phyloP scores from a whole-genome alignment of 345 rosid species.

The Triadica sebifera region DNA sequence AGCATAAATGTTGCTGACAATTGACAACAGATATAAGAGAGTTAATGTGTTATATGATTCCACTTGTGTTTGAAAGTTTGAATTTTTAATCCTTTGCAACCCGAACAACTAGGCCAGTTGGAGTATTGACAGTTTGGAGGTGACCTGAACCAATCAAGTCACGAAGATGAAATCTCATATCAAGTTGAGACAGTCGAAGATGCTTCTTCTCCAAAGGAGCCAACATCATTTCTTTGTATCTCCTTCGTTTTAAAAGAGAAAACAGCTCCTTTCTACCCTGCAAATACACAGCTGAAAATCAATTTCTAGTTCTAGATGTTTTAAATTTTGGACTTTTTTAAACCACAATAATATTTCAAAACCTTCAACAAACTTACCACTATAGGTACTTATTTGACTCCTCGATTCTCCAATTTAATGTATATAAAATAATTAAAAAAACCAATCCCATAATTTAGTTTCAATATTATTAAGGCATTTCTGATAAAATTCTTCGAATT shows the following conservation, averaged over 20 bases:
- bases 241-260: conserved; percentile 65
- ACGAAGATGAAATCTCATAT: conserved; percentile 90
- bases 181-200: conserved; percentile 74
- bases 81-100: conserved; percentile 26
- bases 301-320: background rate
- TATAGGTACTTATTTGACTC: background rate
- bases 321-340: background rate
- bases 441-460: background rate
- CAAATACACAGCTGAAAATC: conserved; percentile 1
- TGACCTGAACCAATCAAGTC: conserved; percentile 91
- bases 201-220: conserved; percentile 76
- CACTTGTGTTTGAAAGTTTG: background rate
- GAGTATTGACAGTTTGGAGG: conserved; percentile 24
- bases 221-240: conserved; percentile 92
- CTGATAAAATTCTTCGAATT: background rate
- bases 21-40: conserved; percentile 11
- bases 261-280: conserved; percentile 97
- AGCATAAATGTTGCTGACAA: conserved; percentile 13
- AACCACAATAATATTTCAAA: background rate
- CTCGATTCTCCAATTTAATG: background rate
- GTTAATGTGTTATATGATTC: background rate
- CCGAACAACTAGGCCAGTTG: conserved; percentile 28
- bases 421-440: background rate
- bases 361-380: background rate
- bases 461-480: background rate